Conservation (phyloP, 2,329 filamentous ascomycete species). For the Tolypocladium inflatum region DNA sequence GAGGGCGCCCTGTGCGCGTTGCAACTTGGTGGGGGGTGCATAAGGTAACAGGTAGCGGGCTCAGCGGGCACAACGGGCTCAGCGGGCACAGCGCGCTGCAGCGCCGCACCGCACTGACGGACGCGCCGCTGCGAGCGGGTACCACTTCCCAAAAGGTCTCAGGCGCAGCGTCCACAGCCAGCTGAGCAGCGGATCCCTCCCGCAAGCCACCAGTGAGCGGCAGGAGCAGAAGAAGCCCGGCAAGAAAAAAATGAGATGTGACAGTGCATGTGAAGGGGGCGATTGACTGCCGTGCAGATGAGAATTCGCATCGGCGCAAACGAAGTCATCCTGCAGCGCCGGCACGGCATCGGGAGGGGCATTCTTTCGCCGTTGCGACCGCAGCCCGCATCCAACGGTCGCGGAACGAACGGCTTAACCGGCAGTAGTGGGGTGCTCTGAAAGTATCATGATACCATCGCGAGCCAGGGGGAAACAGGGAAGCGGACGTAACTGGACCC, state of each 20-base stretch:
- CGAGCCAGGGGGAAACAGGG: not conserved
- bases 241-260: not conserved
- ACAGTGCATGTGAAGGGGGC: not conserved
- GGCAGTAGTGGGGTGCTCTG: not conserved
- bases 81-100: not conserved
- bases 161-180: constrained; percentile 5
- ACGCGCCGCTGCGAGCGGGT: not conserved
- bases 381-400: not conserved
- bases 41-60: no score
- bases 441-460: not conserved
- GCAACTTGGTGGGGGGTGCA: not conserved
- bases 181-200: constrained; percentile 5
- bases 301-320: not conserved
- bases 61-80: not conserved
- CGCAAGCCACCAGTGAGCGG: not conserved
- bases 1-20: not conserved
- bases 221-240: not conserved
- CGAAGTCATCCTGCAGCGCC: not conserved
- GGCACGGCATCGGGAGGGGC: no score
- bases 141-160: constrained; percentile 3
- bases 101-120: not conserved
- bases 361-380: not conserved
- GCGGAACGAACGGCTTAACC: not conserved
- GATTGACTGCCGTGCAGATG: not conserved
- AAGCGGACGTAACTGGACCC: not conserved